Evolutionary conservation across 495 filamentous ascomycete genomes (phyloP).

Genomic region (Cairneyella variabilis): DNA sequence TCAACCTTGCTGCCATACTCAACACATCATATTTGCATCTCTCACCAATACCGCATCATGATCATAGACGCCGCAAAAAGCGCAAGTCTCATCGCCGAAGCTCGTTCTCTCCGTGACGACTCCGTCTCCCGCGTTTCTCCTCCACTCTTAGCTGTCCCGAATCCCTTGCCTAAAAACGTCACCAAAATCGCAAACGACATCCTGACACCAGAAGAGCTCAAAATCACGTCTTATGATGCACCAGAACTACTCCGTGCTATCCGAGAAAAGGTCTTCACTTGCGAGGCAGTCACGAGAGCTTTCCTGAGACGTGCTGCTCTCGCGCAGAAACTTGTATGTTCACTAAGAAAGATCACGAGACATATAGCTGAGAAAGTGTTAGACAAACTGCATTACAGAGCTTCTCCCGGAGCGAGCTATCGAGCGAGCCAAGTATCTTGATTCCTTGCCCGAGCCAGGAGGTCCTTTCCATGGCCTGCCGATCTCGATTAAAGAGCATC

Average conservation of each 20-base stretch:
- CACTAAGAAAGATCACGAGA: neutral
- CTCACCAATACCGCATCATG: too few species aligned
- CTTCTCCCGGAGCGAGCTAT: slow-evolving; percentile 49
- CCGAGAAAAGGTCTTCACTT: neutral
- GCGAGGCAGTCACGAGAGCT: slow-evolving; percentile 37
- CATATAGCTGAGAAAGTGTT: slow-evolving; percentile 6
- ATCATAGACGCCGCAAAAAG: neutral
- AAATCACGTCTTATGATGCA: slow-evolving; percentile 1
- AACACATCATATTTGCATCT: too few species aligned
- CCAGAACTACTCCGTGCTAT: neutral
- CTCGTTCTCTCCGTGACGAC: neutral
- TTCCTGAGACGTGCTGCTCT: slow-evolving; percentile 49
- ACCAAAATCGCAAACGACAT: neutral
- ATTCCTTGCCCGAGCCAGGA: slow-evolving; percentile 38
- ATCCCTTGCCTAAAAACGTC: slow-evolving; percentile 6
- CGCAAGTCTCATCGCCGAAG: slow-evolving; percentile 1
- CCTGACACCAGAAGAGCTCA: slow-evolving; percentile 8
- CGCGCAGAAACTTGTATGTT: slow-evolving; percentile 22
- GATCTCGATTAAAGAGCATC: slow-evolving; percentile 46
- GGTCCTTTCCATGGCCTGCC: slow-evolving; percentile 57
- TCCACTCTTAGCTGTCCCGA: slow-evolving; percentile 1
- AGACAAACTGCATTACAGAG: slow-evolving; percentile 54
- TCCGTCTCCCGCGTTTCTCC: neutral
- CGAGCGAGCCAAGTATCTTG: slow-evolving; percentile 43
- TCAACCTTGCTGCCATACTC: too few species aligned